Conservation (phyloP, 768 basidiomycete species). For the Agrocybe pediades region DNA sequence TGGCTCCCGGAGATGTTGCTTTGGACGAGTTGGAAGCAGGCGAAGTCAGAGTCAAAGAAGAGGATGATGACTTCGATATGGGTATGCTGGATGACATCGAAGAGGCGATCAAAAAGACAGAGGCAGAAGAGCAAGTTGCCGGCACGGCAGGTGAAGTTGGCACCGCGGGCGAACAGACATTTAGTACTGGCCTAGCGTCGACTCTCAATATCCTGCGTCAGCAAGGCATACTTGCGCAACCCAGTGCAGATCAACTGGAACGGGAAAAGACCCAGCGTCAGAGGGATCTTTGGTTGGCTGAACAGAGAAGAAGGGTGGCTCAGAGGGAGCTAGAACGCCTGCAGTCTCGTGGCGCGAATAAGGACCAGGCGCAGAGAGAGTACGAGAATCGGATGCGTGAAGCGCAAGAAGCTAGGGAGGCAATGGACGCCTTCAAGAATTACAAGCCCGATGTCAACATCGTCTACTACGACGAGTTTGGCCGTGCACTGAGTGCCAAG, state of each 20-base stretch:
- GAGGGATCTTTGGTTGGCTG: slow-evolving; percentile 88
- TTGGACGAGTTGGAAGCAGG: slow-evolving; percentile 82
- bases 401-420: slow-evolving; percentile 84
- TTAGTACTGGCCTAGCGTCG: slow-evolving; percentile 84
- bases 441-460: slow-evolving; percentile 98
- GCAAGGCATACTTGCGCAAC: slow-evolving; percentile 82
- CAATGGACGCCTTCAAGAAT: slow-evolving; percentile 81
- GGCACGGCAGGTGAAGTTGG: slow-evolving; percentile 41
- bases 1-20: slow-evolving; percentile 59
- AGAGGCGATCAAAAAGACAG: slow-evolving; percentile 56
- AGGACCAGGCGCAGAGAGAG: slow-evolving; percentile 92
- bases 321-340: slow-evolving; percentile 81
- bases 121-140: slow-evolving; percentile 24
- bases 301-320: slow-evolving; percentile 73
- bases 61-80: slow-evolving; percentile 63
- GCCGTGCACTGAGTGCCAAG: slow-evolving; percentile 83
- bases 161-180: slow-evolving; percentile 77
- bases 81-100: slow-evolving; percentile 81
- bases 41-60: slow-evolving; percentile 77
- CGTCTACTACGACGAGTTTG: slow-evolving; percentile 96
- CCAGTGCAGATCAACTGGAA: slow-evolving; percentile 62
- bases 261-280: slow-evolving; percentile 85
- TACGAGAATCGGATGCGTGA: slow-evolving; percentile 93
- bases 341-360: slow-evolving; percentile 76
- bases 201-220: slow-evolving; percentile 87